A percentile compares a stretch with the other conserved stretches of the same genome.
Conservation (phyloP, 768 basidiomycete genomes). For the Boletus sp. region DNA sequence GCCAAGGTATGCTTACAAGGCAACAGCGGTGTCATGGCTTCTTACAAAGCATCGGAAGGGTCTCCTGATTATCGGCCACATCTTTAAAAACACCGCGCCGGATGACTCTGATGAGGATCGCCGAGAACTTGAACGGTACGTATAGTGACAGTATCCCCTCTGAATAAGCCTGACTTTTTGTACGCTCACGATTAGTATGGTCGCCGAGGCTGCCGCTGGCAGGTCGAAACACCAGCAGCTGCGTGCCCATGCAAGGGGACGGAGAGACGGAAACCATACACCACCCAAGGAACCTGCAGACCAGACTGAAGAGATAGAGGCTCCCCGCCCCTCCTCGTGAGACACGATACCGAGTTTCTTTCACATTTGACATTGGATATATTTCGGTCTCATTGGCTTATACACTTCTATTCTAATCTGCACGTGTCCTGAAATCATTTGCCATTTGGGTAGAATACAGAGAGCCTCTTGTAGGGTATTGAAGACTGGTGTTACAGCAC, state of each 20-base stretch:
- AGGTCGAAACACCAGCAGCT: conserved; percentile 55
- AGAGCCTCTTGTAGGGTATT: conserved; percentile 11
- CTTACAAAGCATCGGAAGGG: conserved; percentile 45
- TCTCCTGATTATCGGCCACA: conserved; percentile 81
- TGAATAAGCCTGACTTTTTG: conserved; percentile 1
- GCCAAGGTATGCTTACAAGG: conserved; percentile 61
- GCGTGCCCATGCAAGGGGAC: conserved; percentile 25
- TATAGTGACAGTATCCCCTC: not conserved
- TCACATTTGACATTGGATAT: conserved; percentile 19
- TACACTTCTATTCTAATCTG: conserved; percentile 19
- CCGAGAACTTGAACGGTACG: conserved; percentile 87
- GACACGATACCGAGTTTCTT: conserved; percentile 3
- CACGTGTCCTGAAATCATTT: conserved; percentile 12
- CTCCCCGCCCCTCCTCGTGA: conserved; percentile 14
- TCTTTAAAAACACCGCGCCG: conserved; percentile 81
- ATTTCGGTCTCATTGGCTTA: conserved; percentile 14
- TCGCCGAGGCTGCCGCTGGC: conserved; percentile 78
- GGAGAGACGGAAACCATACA: conserved; percentile 38
- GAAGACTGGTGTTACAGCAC: conserved; percentile 16
- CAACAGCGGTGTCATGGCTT: not conserved
- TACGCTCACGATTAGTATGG: conserved; percentile 53
- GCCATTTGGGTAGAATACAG: conserved; percentile 16
- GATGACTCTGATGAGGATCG: conserved; percentile 94
- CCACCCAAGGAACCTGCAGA: conserved; percentile 34
- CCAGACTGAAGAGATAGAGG: conserved; percentile 17